These are phyloP conservation scores for Vicia sativa DNA, from an alignment of 306 rosid species.

Conservation along the genomic window DNA sequence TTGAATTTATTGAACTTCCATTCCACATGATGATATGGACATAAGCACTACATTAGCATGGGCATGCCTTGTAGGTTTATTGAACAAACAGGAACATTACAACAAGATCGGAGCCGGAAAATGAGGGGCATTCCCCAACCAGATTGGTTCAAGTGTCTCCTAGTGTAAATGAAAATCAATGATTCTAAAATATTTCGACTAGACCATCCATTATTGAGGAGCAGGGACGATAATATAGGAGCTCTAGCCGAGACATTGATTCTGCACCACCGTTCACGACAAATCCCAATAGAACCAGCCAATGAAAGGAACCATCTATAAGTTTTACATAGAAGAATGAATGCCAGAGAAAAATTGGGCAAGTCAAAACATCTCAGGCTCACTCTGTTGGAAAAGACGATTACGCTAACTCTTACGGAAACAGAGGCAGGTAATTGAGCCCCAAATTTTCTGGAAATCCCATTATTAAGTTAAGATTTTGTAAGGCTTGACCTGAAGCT, in stretches of 20 bases:
- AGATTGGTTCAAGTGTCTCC: conserved; percentile 3
- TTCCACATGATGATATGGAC: neutral
- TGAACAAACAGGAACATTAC: neutral
- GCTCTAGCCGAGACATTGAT: conserved; percentile 22
- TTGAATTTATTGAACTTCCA: neutral
- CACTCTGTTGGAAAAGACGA: conserved; percentile 14
- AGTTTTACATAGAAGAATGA: conserved; percentile 11
- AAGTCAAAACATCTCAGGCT: neutral
- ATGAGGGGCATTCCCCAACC: neutral
- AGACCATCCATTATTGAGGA: conserved; percentile 2
- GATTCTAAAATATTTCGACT: conserved; percentile 10
- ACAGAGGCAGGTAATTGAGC: conserved; percentile 71
- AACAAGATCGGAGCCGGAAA: neutral
- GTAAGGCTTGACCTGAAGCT: conserved; percentile 97
- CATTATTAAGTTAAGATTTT: conserved; percentile 84
- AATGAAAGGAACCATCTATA: neutral
- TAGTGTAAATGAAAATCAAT: no score
- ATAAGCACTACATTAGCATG: neutral
- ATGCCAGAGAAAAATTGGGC: conserved; percentile 4
- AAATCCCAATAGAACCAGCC: conserved; percentile 7
- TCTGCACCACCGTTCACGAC: conserved; percentile 1
- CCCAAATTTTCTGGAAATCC: conserved; percentile 86
- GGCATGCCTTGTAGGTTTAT: neutral
- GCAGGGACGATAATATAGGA: neutral
- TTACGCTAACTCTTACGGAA: conserved; percentile 56